Conservation (phyloP, 441 rosid genomes). For the Rhodomyrtus psidioides region DNA sequence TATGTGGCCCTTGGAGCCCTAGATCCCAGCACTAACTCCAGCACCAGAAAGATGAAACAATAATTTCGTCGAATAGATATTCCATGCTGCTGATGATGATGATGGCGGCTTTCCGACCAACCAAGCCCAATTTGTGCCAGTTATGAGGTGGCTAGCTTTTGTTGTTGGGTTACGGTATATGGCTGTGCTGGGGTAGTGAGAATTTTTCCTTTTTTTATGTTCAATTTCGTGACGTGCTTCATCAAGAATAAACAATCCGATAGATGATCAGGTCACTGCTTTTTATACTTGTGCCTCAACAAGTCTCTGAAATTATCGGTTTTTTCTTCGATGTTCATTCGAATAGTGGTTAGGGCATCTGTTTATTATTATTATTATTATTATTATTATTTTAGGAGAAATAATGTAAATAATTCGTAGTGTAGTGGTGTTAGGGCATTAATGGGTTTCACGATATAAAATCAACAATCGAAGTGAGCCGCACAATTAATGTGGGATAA, state of each 20-base stretch:
- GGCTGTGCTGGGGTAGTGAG: neutral
- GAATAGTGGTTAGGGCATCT: too few relatives aligned
- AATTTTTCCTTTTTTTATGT: neutral
- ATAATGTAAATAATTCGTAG: neutral
- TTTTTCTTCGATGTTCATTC: neutral
- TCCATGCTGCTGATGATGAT: neutral
- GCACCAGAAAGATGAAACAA: constrained; percentile 9
- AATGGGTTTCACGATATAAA: neutral
- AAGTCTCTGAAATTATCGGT: neutral
- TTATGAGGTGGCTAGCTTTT: neutral
- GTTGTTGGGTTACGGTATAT: neutral
- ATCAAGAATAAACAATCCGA: neutral
- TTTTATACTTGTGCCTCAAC: neutral
- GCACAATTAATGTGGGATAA: too few relatives aligned
- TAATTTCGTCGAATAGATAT: constrained; percentile 9
- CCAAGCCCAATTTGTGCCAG: neutral
- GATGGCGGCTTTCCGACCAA: constrained; percentile 17
- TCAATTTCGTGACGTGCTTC: neutral
- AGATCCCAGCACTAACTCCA: constrained; percentile 29
- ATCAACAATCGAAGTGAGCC: too few relatives aligned
- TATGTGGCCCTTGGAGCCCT: constrained; percentile 16
- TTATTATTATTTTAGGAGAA: neutral
- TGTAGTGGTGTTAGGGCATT: neutral
- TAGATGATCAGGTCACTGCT: neutral
- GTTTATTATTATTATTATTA: neutral